These are phyloP conservation scores for Kwoniella dejecticola DNA, from an alignment of 768 basidiomycete genomes.

Conservation along the genomic window DNA sequence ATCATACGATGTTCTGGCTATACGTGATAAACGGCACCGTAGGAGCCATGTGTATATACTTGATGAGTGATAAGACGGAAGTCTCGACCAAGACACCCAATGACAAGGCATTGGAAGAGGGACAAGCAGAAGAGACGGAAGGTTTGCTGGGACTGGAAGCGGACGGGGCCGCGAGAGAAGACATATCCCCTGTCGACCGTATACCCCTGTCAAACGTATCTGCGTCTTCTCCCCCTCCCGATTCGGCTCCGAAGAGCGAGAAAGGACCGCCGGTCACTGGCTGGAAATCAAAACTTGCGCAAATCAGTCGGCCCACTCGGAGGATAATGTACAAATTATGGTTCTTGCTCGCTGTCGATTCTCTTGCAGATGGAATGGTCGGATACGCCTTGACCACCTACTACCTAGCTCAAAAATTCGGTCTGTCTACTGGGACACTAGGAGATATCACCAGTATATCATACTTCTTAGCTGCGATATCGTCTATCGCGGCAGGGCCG, in stretches of 20 bases:
- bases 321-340: conserved; percentile 42
- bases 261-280: not conserved
- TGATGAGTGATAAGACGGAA: conserved; percentile 27
- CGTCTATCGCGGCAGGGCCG: conserved; percentile 39
- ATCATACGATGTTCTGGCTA: conserved; percentile 34
- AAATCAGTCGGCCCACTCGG: conserved; percentile 31
- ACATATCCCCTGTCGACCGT: not conserved
- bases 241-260: too few species aligned
- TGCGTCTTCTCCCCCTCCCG: not conserved
- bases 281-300: conserved; percentile 19
- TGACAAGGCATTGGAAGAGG: conserved; percentile 3
- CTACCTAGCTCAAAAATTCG: conserved; percentile 34
- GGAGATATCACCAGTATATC: conserved; percentile 39
- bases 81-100: not conserved
- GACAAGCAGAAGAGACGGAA: conserved; percentile 11
- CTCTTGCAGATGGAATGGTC: conserved; percentile 42
- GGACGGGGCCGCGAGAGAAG: conserved; percentile 5
- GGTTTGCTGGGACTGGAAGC: conserved; percentile 4
- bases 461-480: conserved; percentile 38
- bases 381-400: conserved; percentile 35
- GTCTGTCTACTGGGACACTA: conserved; percentile 22
- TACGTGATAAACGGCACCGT: conserved; percentile 36
- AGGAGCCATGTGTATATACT: conserved; percentile 19
- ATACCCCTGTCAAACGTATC: not conserved
- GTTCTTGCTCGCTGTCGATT: conserved; percentile 36